A percentile compares a stretch with the other conserved stretches of the same genome.
Evolutionary conservation across 257 asterid genomes (phyloP).

Genomic region (Coffea canephora): DNA sequence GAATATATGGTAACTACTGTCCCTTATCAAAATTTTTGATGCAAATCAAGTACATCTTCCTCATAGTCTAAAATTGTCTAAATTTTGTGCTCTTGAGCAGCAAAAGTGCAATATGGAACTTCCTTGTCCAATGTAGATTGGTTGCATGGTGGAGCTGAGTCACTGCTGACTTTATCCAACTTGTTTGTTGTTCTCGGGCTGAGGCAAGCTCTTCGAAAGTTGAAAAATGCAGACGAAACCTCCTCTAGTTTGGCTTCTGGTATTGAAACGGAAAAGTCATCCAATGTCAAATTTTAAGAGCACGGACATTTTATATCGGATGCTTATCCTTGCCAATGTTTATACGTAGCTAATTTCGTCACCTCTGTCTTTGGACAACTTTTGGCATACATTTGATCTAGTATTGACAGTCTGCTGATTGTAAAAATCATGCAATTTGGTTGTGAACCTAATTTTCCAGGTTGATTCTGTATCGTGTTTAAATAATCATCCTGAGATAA

Average conservation of each 20-base stretch:
- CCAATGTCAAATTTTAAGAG: too few species aligned
- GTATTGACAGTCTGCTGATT: too few species aligned
- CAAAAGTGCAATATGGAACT: constrained; percentile 90
- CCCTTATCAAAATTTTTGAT: background rate
- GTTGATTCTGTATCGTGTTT: too few species aligned
- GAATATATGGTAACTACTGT: constrained; percentile 71
- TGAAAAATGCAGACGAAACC: constrained; percentile 32
- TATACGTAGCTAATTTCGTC: too few species aligned
- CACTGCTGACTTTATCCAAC: constrained; percentile 84
- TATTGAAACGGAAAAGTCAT: constrained; percentile 44
- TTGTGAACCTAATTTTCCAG: too few species aligned
- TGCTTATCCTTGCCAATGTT: too few species aligned
- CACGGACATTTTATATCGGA: too few species aligned
- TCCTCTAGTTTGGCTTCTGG: constrained; percentile 30
- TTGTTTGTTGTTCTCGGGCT: constrained; percentile 89
- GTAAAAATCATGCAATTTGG: too few species aligned
- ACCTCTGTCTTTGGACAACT: too few species aligned
- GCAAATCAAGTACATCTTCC: background rate
- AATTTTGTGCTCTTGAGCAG: constrained; percentile 38
- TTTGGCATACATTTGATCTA: too few species aligned
- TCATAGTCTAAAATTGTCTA: constrained; percentile 6
- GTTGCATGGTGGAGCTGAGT: constrained; percentile 98
- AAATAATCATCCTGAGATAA: too few species aligned
- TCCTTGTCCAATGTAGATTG: constrained; percentile 92
- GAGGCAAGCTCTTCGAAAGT: constrained; percentile 61